Percentiles rank a stretch among this genome's conserved stretches.
Conservation (phyloP, 306 rosid genomes). For the Prunus salicina region DNA sequence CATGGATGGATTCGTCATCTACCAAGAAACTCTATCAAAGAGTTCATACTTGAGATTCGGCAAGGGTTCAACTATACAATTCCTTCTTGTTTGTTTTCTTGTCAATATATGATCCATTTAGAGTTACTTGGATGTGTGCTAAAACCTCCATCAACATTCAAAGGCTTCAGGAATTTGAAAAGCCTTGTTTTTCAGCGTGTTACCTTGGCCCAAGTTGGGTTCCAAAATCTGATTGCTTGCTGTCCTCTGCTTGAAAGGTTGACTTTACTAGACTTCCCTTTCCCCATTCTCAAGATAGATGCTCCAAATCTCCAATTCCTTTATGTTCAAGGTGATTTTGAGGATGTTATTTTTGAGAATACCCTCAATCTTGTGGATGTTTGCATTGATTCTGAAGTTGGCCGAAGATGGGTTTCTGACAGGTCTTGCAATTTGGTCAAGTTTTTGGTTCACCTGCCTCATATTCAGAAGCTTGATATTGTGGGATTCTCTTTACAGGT, state of each 20-base stretch:
- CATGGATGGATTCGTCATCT: conserved; percentile 54
- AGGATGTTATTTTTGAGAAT: conserved; percentile 38
- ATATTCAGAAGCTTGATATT: conserved; percentile 24
- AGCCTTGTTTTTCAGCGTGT: conserved; percentile 46
- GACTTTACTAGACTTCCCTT: fast-evolving
- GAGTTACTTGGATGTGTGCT: conserved; percentile 44
- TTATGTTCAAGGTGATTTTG: conserved; percentile 30
- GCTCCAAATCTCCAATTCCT: conserved; percentile 19
- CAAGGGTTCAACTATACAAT: conserved; percentile 43
- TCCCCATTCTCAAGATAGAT: background rate
- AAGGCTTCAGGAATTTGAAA: conserved; percentile 50
- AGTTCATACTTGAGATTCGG: conserved; percentile 50
- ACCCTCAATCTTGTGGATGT: conserved; percentile 44
- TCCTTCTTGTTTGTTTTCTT: conserved; percentile 45
- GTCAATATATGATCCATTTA: conserved; percentile 41
- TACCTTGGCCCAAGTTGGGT: conserved; percentile 40
- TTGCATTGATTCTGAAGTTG: conserved; percentile 30
- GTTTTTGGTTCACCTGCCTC: conserved; percentile 42
- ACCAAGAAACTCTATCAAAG: conserved; percentile 39
- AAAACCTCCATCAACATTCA: conserved; percentile 38
- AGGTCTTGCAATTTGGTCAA: conserved; percentile 40
- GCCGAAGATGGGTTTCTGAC: conserved; percentile 28
- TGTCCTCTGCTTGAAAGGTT: background rate
- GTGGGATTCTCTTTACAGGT: conserved; percentile 32
- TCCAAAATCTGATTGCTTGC: background rate